Evolutionary conservation across 2,329 filamentous ascomycete species (phyloP).

Genomic region (Fusarium cicatricum): DNA sequence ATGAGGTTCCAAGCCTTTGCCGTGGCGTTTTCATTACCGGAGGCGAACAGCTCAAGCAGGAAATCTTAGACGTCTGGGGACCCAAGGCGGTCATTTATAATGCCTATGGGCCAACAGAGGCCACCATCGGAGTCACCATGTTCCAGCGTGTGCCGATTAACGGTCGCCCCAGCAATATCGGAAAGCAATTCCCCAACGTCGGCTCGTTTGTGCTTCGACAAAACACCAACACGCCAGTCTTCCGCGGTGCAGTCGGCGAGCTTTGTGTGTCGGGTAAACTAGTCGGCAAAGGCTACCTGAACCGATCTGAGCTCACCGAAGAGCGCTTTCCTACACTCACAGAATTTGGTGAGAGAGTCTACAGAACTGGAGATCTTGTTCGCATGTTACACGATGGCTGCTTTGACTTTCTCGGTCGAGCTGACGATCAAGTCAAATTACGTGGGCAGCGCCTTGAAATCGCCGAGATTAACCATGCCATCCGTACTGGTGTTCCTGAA

Average conservation of each 20-base stretch:
- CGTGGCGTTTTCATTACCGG: slow-evolving; percentile 92
- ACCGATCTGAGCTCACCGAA: slow-evolving; percentile 77
- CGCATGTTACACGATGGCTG: slow-evolving; percentile 80
- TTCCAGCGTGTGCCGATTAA: slow-evolving; percentile 80
- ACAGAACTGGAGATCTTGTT: slow-evolving; percentile 90
- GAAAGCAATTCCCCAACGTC: slow-evolving; percentile 85
- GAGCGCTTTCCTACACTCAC: slow-evolving; percentile 77
- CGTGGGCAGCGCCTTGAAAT: slow-evolving; percentile 89
- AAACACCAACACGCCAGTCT: slow-evolving; percentile 73
- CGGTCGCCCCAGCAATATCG: slow-evolving; percentile 88
- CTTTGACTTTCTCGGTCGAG: slow-evolving; percentile 87
- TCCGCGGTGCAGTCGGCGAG: slow-evolving; percentile 83
- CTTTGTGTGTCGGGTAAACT: slow-evolving; percentile 87
- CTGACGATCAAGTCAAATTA: slow-evolving; percentile 92
- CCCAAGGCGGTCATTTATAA: slow-evolving; percentile 85
- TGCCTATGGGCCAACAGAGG: slow-evolving; percentile 90
- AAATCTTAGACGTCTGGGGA: slow-evolving; percentile 89
- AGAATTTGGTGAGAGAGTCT: slow-evolving; percentile 69
- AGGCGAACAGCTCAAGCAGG: slow-evolving; percentile 86
- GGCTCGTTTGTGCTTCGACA: slow-evolving; percentile 81
- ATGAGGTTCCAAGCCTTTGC: slow-evolving; percentile 81
- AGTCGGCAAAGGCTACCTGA: slow-evolving; percentile 89
- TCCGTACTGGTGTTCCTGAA: slow-evolving; percentile 65
- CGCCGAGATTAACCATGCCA: slow-evolving; percentile 87
- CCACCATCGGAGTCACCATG: slow-evolving; percentile 92